Percentiles rank a stretch among this genome's conserved stretches.
Conservation (phyloP, 2,329 filamentous ascomycete species). For the Fusarium tjaetaba region DNA sequence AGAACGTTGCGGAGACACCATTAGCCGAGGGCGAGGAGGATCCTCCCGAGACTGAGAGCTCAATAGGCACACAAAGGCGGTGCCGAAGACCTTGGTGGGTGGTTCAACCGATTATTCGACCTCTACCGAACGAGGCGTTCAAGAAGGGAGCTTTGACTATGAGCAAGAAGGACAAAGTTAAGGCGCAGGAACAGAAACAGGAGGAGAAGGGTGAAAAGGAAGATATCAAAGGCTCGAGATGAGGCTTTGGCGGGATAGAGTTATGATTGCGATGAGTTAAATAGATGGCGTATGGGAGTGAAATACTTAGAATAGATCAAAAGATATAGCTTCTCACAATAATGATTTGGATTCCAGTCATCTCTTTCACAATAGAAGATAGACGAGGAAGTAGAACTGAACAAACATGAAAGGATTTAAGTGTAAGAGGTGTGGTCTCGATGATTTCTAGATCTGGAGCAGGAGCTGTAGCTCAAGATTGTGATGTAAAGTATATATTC, state of each 20-base stretch:
- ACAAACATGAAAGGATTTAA: neutral
- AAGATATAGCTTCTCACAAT: neutral
- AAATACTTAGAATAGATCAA: neutral
- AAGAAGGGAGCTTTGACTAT: constrained; percentile 79
- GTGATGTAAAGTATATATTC: neutral
- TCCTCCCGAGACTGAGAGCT: constrained; percentile 64
- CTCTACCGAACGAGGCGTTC: constrained; percentile 86
- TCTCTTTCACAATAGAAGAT: rapidly evolving
- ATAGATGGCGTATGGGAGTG: constrained; percentile 29
- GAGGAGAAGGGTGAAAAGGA: constrained; percentile 35
- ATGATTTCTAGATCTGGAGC: neutral
- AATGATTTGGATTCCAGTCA: neutral
- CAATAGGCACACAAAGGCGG: constrained; percentile 72
- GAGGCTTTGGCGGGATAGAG: constrained; percentile 42
- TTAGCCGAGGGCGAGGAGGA: constrained; percentile 46
- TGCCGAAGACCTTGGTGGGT: constrained; percentile 87
- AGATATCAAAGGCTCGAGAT: constrained; percentile 41
- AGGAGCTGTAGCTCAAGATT: neutral
- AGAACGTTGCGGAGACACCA: constrained; percentile 55
- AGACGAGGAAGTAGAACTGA: neutral
- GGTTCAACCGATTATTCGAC: constrained; percentile 86
- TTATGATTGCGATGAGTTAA: neutral
- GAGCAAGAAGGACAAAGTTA: constrained; percentile 74
- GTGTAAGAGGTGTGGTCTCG: neutral
- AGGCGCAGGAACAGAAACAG: constrained; percentile 44